Evolutionary conservation across 164 flowering plant genomes (phyloP), one percentile per base, ranked within the genome.

Genomic region (Litsea cubeba): DNA sequence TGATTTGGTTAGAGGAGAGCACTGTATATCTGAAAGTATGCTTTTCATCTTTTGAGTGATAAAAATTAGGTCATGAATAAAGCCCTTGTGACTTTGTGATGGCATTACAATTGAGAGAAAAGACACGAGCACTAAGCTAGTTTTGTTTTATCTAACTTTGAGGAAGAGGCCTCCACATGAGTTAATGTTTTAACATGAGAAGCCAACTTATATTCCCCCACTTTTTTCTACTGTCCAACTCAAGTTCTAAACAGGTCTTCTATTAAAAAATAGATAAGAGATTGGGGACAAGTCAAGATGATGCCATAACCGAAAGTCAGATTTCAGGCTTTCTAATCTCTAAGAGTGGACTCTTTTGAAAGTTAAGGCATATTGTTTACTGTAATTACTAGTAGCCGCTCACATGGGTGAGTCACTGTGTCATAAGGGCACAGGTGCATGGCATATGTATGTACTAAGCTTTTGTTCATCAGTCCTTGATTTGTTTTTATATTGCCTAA

Each of bases 51-150:
- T 20, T 14, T 7, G 11, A 40, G 46, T 66, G n/a, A 32, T 18
- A 66, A 66, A 66, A 66, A 66, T 66, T 66, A 15, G 46, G 40
- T 30, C 69, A 66, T 66, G 50, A 28, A 66, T 28, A 28, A 32
- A 54, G 60, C n/a, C 12, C 60, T 17, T 2, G 20, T 54, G n/a
- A 54, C 60, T 54, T 54, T 3, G 7, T 54, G 60, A 54, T 54
- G 60, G 11, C 1, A 40, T 7, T 40, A 40, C 46, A 40, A 40
- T 40, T 40, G 46, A 40, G 46, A 54, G n/a, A 54, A 54, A 54
- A 20, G 20, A 54, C n/a, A 15, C n/a, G 3, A 17, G 60, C 60
- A 54, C 60, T 54, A 54, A 12, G n/a, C 60, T 40, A 54, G n/a
- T 14, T 20, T 54, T 54, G 1, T 40, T 54, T 54, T 54, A 54